Evolutionary conservation across 129 eudicot genomes (phyloP), one percentile per base, ranked within the genome.

Genomic region (Deinandra increscens): DNA sequence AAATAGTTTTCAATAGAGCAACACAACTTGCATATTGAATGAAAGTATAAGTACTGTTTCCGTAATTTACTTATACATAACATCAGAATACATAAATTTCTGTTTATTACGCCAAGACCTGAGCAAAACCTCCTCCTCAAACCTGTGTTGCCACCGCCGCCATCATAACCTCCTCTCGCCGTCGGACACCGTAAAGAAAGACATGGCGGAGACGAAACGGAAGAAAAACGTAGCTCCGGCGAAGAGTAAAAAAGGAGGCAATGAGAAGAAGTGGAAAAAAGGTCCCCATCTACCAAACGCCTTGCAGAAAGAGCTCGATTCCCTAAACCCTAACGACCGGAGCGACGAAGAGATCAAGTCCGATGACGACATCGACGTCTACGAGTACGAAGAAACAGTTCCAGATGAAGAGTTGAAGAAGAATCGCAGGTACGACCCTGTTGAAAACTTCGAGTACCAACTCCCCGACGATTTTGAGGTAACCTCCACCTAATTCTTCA

Each of bases 221-320:
- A 82, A 84, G 37, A 60, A 65, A 51, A 39, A 50, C 66, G 0
- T 37, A 68, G 54, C 71, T 26, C 48, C 58, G 22, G 70, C 23
- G 18, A 68, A 54, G 68, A 66, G 44, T n/a, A 70, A 37, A 6
- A 73, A 15, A 71, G 68, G 55, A 60, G 76, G 72, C 4, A 68
- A 61, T 19, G 64, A 63, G 9, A 78, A 70, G 70, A 78, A 60
- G 26, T 79, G 70, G 70, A 77, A 66, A 41, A 79, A 72, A 51
- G 98, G 96, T 9, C 98, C 98, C 7, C 80, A 83, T 37, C 75
- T 92, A 84, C 96, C 98, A 0, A 84, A 85, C 58, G 79, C 84
- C 8, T 53, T 92, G 36, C 55, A 68, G 60, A 92, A 79, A 72
- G 84, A 81, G 77, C 60, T 92, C 7, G 69, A 81, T 14, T 42